A percentile compares a stretch with the other conserved stretches of the same genome.
Evolutionary conservation across 495 filamentous ascomycete genomes (phyloP).

Genomic region (Hypoxylon subgilvum): DNA sequence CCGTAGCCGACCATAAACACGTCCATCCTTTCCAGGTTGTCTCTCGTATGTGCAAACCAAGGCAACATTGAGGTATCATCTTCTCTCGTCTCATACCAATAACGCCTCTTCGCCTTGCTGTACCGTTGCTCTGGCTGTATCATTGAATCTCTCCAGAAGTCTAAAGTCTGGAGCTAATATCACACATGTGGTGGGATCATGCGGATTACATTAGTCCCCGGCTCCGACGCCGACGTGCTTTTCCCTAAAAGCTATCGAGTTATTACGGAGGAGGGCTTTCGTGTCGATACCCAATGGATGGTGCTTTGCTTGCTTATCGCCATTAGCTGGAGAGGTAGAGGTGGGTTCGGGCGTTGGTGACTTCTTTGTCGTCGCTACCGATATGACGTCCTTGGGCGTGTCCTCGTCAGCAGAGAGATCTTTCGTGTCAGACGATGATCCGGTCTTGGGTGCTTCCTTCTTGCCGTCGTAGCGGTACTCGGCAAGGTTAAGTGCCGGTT

Average conservation of each 20-base stretch:
- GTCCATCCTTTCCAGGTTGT: too few relatives aligned
- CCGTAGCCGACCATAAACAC: too few relatives aligned
- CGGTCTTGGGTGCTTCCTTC: constrained; percentile 8
- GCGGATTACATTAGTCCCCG: constrained; percentile 39
- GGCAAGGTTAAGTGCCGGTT: constrained; percentile 24
- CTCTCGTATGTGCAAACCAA: too few relatives aligned
- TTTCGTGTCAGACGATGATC: not conserved
- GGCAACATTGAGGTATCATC: too few relatives aligned
- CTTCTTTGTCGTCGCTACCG: constrained; percentile 58
- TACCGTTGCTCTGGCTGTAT: too few relatives aligned
- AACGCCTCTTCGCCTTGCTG: too few relatives aligned
- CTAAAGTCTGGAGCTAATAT: too few relatives aligned
- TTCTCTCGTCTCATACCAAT: too few relatives aligned
- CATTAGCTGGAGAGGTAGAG: not conserved
- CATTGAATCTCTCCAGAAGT: too few relatives aligned
- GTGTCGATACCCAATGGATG: constrained; percentile 22
- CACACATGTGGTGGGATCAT: too few relatives aligned
- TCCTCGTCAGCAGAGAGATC: constrained; percentile 67
- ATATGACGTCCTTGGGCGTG: constrained; percentile 71
- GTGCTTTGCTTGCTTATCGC: not conserved
- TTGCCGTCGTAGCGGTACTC: constrained; percentile 35
- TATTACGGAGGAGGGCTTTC: constrained; percentile 40
- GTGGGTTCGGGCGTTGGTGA: constrained; percentile 26
- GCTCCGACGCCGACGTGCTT: constrained; percentile 45
- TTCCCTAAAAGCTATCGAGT: constrained; percentile 57